Conservation (phyloP, 2,329 filamentous ascomycete genomes). For the Gremmenia infestans region DNA sequence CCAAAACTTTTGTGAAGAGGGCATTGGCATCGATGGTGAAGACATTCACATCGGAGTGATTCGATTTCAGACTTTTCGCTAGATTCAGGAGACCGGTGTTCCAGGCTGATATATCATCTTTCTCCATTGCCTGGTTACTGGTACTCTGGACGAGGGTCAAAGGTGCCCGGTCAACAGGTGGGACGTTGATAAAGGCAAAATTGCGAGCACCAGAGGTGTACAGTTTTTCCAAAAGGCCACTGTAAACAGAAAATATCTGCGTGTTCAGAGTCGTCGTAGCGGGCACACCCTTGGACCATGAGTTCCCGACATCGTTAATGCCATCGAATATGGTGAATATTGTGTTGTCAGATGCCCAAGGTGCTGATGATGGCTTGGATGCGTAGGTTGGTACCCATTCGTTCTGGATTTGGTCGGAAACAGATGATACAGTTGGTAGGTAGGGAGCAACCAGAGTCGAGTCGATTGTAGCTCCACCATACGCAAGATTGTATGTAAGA, state of each 20-base stretch:
- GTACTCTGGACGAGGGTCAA: constrained; percentile 38
- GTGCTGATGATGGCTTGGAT: constrained; percentile 22
- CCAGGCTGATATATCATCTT: constrained; percentile 45
- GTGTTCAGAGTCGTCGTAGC: constrained; percentile 33
- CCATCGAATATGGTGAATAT: constrained; percentile 49
- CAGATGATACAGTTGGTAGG: constrained; percentile 32
- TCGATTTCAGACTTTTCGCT: constrained; percentile 31
- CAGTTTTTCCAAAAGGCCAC: constrained; percentile 39
- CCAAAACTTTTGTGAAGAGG: constrained; percentile 48
- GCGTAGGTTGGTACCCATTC: constrained; percentile 39
- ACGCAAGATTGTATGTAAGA: constrained; percentile 48
- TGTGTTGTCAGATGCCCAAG: constrained; percentile 35
- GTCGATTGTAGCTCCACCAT: constrained; percentile 39
- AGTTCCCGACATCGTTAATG: constrained; percentile 51
- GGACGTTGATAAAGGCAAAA: constrained; percentile 55
- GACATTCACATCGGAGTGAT: constrained; percentile 39
- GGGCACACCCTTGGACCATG: constrained; percentile 34
- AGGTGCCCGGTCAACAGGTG: constrained; percentile 51
- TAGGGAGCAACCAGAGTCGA: constrained; percentile 35
- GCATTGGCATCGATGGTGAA: constrained; percentile 49
- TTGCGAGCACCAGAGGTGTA: constrained; percentile 51
- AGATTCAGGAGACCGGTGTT: constrained; percentile 42
- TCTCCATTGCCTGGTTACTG: constrained; percentile 32
- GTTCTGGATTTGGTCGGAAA: constrained; percentile 36
- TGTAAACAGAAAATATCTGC: constrained; percentile 41